Evolutionary conservation across 768 basidiomycete genomes (phyloP).

Genomic region (Kwoniella shandongensis): DNA sequence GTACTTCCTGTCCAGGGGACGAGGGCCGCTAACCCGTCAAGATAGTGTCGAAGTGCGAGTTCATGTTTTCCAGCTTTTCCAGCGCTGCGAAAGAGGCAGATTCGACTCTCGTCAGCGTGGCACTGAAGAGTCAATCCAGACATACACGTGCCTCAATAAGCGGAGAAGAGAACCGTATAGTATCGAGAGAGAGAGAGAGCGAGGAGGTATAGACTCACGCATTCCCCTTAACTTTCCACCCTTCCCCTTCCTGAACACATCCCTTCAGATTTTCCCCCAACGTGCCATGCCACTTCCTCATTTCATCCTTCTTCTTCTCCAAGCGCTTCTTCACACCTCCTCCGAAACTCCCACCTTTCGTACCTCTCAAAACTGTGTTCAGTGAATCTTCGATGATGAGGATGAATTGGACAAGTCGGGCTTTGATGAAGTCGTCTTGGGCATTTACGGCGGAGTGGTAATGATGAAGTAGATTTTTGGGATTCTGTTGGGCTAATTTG

Average conservation of each 20-base stretch:
- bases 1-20: constrained; percentile 1
- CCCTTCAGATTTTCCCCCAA: not conserved
- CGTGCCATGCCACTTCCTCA: too few species aligned
- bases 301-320: not conserved
- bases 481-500: constrained; percentile 17
- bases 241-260: constrained; percentile 1
- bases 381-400: not conserved
- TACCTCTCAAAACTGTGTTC: too few species aligned
- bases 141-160: too few species aligned
- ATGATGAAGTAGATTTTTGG: not conserved
- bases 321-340: not conserved
- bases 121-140: not conserved
- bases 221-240: constrained; percentile 9
- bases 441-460: not conserved
- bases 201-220: not conserved
- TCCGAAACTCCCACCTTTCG: too few species aligned
- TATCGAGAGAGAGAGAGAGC: not conserved
- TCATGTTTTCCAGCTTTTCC: not conserved
- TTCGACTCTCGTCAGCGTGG: too few species aligned
- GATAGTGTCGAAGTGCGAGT: constrained; percentile 4
- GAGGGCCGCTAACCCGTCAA: not conserved
- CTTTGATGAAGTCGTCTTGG: constrained; percentile 6
- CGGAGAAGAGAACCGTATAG: too few species aligned
- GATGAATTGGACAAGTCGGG: not conserved
- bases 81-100: too few species aligned